Base-by-base conservation (phyloP, 1,284 basidiomycete genomes). In the Malassezia japonica region DNA sequence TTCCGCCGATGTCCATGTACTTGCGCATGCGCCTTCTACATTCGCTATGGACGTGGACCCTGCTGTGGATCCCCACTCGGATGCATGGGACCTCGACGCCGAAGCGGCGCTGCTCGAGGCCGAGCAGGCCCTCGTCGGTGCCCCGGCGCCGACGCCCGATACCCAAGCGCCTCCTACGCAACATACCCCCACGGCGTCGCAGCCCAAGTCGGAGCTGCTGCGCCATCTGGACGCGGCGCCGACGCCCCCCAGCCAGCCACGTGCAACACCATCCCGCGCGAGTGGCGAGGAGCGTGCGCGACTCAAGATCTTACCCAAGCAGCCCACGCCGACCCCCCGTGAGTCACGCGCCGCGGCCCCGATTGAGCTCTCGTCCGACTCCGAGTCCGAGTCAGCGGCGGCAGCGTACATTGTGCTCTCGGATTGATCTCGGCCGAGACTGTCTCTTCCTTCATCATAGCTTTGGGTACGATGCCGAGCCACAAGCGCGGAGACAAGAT, bases 401-500 rank as follows among this genome's bases (percentile, higher is more conserved):
- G 20, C 23, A 10, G 27, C 18, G 9, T 32, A 15, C 31, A 42
- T 42, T 34, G 21, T 40, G 13, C 34, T 23, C n/a, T 27, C 35
- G 1, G 20, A 20, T 4, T 33, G 21, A 16, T n/a, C 29, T 48
- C 46, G 46, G 46, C 46, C 46, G 46, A 48, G 13, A 12, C 24
- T 16, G 20, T 5, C 40, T 23, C 12, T 37, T 18, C 18, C 25
- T 23, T 47, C 27, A 32, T 38, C 31, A 9, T 23, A 42, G 8
- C 40, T 10, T 27, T 23, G 31, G 16, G 28, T 20, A 42, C 27
- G 23, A 55, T 55, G 53, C 53, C 53, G 15, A 55, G 48, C 32
- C 41, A 41, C 15, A 50, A 46, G 43, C 43, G 51, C 20, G 51
- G 45, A 25, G 56, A 57, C 46, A 41, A 40, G 33, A 47, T 57